Evolutionary conservation across 2,329 filamentous ascomycete species (phyloP).

Genomic region (Emmonsia crescens): DNA sequence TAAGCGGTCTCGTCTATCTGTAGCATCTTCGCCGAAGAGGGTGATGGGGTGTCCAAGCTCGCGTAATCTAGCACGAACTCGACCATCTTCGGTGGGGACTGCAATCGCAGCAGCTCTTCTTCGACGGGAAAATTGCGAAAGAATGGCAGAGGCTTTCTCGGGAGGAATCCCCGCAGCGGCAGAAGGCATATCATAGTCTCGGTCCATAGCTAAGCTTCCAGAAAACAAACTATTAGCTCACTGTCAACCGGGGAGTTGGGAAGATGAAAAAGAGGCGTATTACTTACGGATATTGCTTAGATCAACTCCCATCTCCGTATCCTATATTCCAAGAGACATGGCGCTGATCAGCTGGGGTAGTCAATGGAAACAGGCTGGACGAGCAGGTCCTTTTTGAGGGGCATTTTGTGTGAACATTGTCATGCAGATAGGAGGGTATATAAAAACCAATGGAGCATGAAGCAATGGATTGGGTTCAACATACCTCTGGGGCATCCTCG

Average conservation of each 20-base stretch:
- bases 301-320: constrained; percentile 49
- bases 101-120: constrained; percentile 77
- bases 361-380: constrained; percentile 5
- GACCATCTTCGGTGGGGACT: constrained; percentile 86
- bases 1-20: constrained; percentile 75
- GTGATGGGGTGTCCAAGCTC: constrained; percentile 90
- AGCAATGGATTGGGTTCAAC: constrained; percentile 19
- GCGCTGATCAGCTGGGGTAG: constrained; percentile 17
- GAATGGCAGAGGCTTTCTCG: constrained; percentile 73
- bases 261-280: not conserved
- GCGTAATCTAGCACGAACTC: constrained; percentile 69
- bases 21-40: constrained; percentile 80
- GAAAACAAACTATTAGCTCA: constrained; percentile 2
- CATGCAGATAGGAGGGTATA: constrained; percentile 2
- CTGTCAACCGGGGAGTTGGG: not conserved
- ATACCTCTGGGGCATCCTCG: constrained; percentile 68
- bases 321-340: constrained; percentile 34
- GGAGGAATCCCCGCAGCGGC: constrained; percentile 55
- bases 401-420: constrained; percentile 6
- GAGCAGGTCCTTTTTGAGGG: constrained; percentile 12
- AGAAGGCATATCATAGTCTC: constrained; percentile 70
- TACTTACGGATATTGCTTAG: constrained; percentile 53
- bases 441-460: constrained; percentile 24
- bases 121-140: constrained; percentile 85
- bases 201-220: constrained; percentile 50